Percentiles rank a stretch among this genome's conserved stretches.
Evolutionary conservation across 306 rosid species (phyloP).

Genomic region (Glycyrrhiza uralensis): DNA sequence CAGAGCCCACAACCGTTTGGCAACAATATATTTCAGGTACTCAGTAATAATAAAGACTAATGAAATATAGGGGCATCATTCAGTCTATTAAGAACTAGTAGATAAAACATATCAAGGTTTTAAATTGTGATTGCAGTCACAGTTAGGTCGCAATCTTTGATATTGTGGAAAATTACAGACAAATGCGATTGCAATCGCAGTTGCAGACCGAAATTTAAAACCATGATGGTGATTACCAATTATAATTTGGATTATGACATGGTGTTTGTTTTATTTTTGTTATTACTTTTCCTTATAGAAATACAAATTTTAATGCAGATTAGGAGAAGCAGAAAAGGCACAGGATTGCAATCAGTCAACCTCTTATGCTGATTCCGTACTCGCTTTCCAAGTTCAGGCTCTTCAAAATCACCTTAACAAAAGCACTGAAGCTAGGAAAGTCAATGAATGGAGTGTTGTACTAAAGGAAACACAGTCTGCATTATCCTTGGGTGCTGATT

Average conservation of each 20-base stretch:
- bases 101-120: too few species aligned
- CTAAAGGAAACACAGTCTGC: slow-evolving; percentile 66
- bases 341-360: slow-evolving; percentile 43
- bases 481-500: slow-evolving; percentile 65
- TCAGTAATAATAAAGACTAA: not conserved
- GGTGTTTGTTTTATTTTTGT: not conserved
- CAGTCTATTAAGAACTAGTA: not conserved
- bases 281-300: not conserved
- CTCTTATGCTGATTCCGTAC: slow-evolving; percentile 28
- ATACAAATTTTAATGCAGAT: slow-evolving; percentile 37
- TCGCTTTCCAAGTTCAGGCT: slow-evolving; percentile 45
- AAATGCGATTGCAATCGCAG: too few species aligned
- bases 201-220: too few species aligned
- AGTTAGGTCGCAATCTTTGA: too few species aligned
- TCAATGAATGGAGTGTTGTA: slow-evolving; percentile 55
- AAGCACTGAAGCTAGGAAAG: slow-evolving; percentile 60
- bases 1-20: slow-evolving; percentile 84
- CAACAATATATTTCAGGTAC: slow-evolving; percentile 78
- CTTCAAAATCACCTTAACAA: slow-evolving; percentile 55
- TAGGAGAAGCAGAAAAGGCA: slow-evolving; percentile 83
- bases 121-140: too few species aligned
- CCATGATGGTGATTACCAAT: too few species aligned
- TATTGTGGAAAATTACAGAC: too few species aligned
- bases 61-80: not conserved
- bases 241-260: not conserved